Evolutionary conservation across 169 alveolate genomes (phyloP), one percentile per base, ranked within the genome.

Genomic region (Amoebophrya sp.): DNA sequence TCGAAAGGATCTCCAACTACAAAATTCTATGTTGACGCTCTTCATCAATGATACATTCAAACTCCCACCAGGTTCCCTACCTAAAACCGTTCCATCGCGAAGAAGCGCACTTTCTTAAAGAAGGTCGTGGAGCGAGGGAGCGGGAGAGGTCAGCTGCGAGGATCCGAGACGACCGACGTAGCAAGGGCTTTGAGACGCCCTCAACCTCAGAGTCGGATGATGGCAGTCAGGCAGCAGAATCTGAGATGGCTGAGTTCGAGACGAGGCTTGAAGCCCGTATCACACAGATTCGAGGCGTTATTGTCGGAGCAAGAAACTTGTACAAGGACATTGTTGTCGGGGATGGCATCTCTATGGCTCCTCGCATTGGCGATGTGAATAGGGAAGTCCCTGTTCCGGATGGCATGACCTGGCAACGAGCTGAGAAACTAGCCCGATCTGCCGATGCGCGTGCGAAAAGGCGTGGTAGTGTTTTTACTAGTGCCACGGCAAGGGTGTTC

Each of bases 381-480:
- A 29, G 83, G 38, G 83, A 65, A 36, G 83, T 65, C 36, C 83
- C 83, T 29, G 83, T 65, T 1, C 83, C 83, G 83, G 38, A 26
- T 6, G 83, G 83, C 83, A 65, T 65, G 83, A 65, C 83, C 39
- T 36, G n/a, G 83, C 83, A 65, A 36, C 83, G 83, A 29, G 83
- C 83, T 29, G 83, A 65, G 83, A 65, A 65, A 36, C 83, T 65
- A 1, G 83, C 83, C 36, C 83, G 83, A 0, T 65, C 83, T 26
- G 83, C 83, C 39, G 83, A 65, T 29, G 18, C 83, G 83, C 83
- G 83, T 6, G 0, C 36, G 12, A 29, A 36, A 36, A 29, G 83
- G 36, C 18, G 38, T 29, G 83, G 83, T 6, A 6, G 33, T 1
- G 10, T 65, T 1, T 65, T 26, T 26, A 26, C 33, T 36, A 65